These are phyloP conservation scores for Teratosphaeria destructans DNA, from an alignment of 2,329 filamentous ascomycete genomes.

Conservation along the genomic window DNA sequence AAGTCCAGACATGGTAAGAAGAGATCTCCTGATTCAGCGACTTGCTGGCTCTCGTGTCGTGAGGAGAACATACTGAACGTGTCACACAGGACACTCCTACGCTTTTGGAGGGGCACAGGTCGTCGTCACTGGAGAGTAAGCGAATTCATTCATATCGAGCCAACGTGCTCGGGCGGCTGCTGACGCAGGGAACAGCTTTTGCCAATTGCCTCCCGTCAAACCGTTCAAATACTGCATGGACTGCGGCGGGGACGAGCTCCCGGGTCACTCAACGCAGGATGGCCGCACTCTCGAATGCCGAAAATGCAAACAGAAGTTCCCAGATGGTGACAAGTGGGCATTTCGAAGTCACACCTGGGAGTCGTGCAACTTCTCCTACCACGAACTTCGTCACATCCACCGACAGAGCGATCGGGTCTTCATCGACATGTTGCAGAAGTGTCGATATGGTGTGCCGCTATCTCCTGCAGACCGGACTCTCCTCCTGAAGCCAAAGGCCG, in stretches of 20 bases:
- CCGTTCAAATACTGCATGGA: constrained; percentile 44
- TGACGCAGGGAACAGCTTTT: constrained; percentile 30
- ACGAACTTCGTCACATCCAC: constrained; percentile 46
- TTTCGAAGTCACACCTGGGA: constrained; percentile 48
- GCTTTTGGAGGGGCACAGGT: constrained; percentile 41
- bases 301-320: constrained; percentile 19
- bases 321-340: constrained; percentile 48
- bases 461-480: constrained; percentile 27
- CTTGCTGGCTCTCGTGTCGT: not conserved
- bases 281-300: constrained; percentile 1
- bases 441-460: constrained; percentile 23
- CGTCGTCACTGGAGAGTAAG: constrained; percentile 34
- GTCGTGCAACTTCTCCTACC: constrained; percentile 42
- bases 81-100: constrained; percentile 8
- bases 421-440: constrained; percentile 46
- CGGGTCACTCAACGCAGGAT: constrained; percentile 7
- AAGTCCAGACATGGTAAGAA: not conserved
- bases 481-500: constrained; percentile 36
- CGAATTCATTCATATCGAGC: not conserved
- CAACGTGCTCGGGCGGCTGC: not conserved
- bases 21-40: not conserved
- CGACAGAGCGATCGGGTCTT: constrained; percentile 47
- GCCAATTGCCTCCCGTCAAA: constrained; percentile 49
- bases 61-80: not conserved
- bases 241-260: constrained; percentile 29